A percentile compares a stretch with the other conserved stretches of the same genome.
These are phyloP conservation scores for Beta corolliflora DNA, from an alignment of 179 eudicot genomes.

Conservation along the genomic window DNA sequence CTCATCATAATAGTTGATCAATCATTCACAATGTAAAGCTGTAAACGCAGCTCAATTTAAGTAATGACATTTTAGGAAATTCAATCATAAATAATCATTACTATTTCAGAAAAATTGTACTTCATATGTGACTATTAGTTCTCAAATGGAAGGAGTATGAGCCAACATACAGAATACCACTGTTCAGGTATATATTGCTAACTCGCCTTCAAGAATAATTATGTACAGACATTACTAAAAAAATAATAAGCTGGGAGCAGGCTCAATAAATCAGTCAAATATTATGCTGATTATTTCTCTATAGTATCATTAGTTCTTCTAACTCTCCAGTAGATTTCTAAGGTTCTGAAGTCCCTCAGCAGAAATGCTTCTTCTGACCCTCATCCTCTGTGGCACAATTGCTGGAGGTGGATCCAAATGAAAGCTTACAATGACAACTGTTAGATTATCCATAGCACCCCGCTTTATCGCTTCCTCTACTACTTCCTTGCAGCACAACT, in stretches of 20 bases:
- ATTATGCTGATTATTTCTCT: conserved; percentile 7
- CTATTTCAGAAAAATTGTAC: not conserved
- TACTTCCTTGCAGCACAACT: conserved; percentile 73
- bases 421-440: conserved; percentile 89
- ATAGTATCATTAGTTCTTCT: conserved; percentile 14
- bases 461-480: conserved; percentile 83
- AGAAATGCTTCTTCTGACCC: conserved; percentile 72
- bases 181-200: conserved; percentile 21
- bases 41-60: not conserved
- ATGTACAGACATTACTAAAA: conserved; percentile 27
- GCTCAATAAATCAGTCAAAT: conserved; percentile 23
- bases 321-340: conserved; percentile 51
- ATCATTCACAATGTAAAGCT: no score
- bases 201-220: conserved; percentile 28
- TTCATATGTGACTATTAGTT: not conserved
- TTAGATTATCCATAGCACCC: conserved; percentile 72
- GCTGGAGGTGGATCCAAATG: conserved; percentile 73
- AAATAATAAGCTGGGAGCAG: not conserved
- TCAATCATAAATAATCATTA: conserved; percentile 1
- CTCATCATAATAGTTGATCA: not conserved
- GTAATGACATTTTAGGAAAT: not conserved
- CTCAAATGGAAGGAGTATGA: not conserved
- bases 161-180: conserved; percentile 12
- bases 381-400: conserved; percentile 48
- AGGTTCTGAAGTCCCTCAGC: conserved; percentile 84